Evolutionary conservation across 2,329 filamentous ascomycete genomes (phyloP).

Genomic region (Colletotrichum chlorophyti): DNA sequence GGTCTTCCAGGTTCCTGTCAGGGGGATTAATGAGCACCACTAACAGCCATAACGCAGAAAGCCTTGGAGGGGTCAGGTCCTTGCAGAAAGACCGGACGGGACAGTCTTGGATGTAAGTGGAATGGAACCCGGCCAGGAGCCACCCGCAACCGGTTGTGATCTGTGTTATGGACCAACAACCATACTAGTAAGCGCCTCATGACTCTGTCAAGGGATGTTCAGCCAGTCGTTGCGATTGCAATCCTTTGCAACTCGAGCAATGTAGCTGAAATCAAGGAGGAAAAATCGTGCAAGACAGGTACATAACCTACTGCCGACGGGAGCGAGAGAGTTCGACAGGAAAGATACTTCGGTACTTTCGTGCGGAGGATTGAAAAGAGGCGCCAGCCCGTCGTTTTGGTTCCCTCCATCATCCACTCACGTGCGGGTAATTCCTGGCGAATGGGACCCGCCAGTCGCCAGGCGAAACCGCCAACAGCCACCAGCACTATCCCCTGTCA

Average conservation of each 20-base stretch:
- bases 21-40: no score
- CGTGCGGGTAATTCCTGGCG: conserved; percentile 5
- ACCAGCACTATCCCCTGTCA: conserved; percentile 10
- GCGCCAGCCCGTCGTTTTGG: conserved; percentile 11
- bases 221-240: background rate
- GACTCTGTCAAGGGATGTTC: background rate
- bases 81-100: background rate
- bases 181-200: background rate
- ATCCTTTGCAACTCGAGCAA: background rate
- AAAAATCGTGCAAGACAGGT: no score
- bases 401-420: conserved; percentile 13
- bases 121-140: background rate
- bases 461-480: conserved; percentile 14
- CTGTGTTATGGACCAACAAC: no score
- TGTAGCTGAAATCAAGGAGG: background rate
- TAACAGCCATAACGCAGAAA: no score
- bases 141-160: no score
- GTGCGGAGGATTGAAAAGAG: no score
- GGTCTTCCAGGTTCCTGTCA: conserved; percentile 8
- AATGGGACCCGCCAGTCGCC: conserved; percentile 11
- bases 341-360: no score
- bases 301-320: no score
- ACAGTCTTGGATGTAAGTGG: no score
- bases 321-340: background rate
- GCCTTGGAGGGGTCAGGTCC: background rate